Evolutionary conservation across 345 rosid species (phyloP), one percentile per base, ranked within the genome.

Genomic region (Euphorbia lathyris): DNA sequence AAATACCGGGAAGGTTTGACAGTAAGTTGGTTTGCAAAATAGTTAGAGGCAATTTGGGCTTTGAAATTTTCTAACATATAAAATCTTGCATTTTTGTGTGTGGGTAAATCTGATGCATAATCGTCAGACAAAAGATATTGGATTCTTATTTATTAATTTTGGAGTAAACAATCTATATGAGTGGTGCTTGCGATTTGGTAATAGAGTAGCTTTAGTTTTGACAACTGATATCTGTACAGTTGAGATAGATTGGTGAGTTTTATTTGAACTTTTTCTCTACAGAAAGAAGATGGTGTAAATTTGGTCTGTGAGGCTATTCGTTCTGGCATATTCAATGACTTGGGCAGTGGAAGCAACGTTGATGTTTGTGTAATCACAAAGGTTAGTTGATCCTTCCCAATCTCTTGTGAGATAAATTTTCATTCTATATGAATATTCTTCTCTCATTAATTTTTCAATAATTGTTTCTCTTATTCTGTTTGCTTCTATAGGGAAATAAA

Each of bases 261-360:
- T 45, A 55, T 58, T 26, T 48, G 9, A 9, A 12, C 12, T 25
- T 0, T 50, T 27, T 17, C 4, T 52, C 13, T 71, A 63, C 79
- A 90, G 97, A 90, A 80, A 69, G 92, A 87, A 5, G 92, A 90
- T 76, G 97, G 97, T 61, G 81, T 88, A 63, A 71, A 81, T 73
- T 72, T 90, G 75, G 97, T 90, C 23, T 56, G 76, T 20, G 92
- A 87, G 57, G 97, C 94, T 36, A 84, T 87, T 74, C 87, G 94
- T 80, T 88, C 92, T 76, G 78, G 81, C 38, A 47, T 78, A 14
- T 78, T 78, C 72, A 78, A 78, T 23, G 81, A 78, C 57, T 78
- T 90, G 76, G 97, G 97, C 51, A 87, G 94, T 85, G 94, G 97
- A 76, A 90, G 97, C 84, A 90, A 90, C 78, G 97, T 90, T 45